Base-by-base conservation (phyloP, 1,284 basidiomycete genomes). In the Coniferiporia weirii region DNA sequence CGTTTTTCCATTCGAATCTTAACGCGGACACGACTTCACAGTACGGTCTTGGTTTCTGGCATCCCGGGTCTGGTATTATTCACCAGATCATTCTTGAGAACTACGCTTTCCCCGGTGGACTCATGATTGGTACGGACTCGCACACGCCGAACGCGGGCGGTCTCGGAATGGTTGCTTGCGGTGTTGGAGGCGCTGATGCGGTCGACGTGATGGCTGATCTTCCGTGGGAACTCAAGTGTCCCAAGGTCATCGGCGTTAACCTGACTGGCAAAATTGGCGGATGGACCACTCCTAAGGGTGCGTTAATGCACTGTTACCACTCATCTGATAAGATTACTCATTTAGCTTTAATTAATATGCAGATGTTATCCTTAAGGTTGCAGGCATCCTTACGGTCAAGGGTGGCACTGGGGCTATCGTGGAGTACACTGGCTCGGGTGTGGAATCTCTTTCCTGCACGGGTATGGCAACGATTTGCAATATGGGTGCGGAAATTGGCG, bases 401-500 rank as follows among this genome's bases (percentile, higher is more conserved):
- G 95, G 95, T 71, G 95, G 95, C 68, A 98, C 95, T 68, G 95
- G 95, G 67, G 93, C 94, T 62, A 97, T 98, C 69, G 93, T 98
- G 66, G 95, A 97, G 74, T 98, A 97, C 81, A 87, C 79, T 67
- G 95, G 95, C 65, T 76, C 93, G 67, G 96, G 96, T 83, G 91
- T 99, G 67, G 90, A 96, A 73, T 93, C 93, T 36, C 85, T 99
- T 65, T 98, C 95, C 53, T 94, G 91, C 84, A 99, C 96, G 52
- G 97, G 96, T 79, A 98, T 98, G 96, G 97, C 93, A 62, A 99
- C 96, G 55, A 95, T 97, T 69, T 98, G 96, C 78, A 99, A 98
- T 87, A 99, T 98, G 96, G 97, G 97, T 83, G 97, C 97, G 70
- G 96, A 99, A 78, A 98, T 99, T 69, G 96, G 97, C 75, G 96